These are phyloP conservation scores for Phytophthora idaei DNA, from an alignment of 352 stramenopile genomes.

Conservation along the genomic window DNA sequence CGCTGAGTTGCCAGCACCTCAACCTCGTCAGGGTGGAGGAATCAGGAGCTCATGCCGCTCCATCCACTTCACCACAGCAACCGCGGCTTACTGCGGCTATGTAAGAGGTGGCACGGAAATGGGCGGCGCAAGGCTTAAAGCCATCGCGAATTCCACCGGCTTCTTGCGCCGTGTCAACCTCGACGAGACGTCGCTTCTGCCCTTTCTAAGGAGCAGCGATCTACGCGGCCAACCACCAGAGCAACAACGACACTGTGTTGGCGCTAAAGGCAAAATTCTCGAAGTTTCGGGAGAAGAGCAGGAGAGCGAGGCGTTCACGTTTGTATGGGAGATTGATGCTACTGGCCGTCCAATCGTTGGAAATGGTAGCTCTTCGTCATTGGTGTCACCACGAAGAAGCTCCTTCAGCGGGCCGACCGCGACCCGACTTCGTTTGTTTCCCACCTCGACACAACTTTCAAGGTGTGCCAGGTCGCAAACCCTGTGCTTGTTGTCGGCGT, in stretches of 20 bases:
- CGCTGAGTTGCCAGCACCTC: not conserved
- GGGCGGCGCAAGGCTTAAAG: conserved; percentile 16
- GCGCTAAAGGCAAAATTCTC: not conserved
- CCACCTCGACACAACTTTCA: conserved; percentile 37
- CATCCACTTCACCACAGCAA: not conserved
- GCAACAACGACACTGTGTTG: conserved; percentile 3
- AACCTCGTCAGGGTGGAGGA: conserved; percentile 4
- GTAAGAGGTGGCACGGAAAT: conserved; percentile 4
- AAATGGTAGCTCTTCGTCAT: conserved; percentile 14
- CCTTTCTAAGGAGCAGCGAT: conserved; percentile 5
- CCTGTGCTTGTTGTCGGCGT: conserved; percentile 1
- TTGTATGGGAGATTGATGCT: not conserved
- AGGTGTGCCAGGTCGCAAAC: conserved; percentile 5
- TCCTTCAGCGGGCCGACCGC: not conserved
- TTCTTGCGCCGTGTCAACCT: conserved; percentile 1
- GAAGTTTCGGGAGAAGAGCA: not conserved
- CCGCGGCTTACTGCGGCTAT: not conserved
- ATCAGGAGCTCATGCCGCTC: not conserved
- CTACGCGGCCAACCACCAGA: not conserved
- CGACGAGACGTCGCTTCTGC: not conserved
- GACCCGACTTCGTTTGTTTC: conserved; percentile 5
- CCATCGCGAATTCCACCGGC: not conserved
- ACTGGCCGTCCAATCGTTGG: conserved; percentile 1
- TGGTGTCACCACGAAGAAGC: conserved; percentile 9
- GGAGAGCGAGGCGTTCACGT: not conserved